Evolutionary conservation across 139 green algal species (phyloP).

Genomic region (Volvox africanus): DNA sequence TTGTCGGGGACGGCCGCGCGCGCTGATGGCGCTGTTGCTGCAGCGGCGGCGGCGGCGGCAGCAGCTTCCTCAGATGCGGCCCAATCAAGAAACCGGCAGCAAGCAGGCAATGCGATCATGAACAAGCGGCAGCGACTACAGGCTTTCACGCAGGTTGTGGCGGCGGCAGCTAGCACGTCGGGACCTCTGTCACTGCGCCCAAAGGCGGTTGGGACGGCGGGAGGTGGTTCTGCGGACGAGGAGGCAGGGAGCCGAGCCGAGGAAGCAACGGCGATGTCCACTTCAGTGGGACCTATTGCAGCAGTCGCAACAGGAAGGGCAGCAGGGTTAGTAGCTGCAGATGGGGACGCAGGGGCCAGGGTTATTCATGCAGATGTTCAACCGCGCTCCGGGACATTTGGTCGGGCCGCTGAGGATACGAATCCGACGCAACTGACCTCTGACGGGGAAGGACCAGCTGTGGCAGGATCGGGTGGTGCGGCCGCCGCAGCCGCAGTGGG

Average conservation of each 20-base stretch:
- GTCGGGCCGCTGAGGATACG: too few relatives aligned
- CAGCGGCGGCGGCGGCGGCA: not conserved
- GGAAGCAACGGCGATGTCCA: too few relatives aligned
- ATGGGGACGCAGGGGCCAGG: too few relatives aligned
- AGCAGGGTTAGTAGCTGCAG: too few relatives aligned
- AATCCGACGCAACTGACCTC: too few relatives aligned
- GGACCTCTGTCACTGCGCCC: not conserved
- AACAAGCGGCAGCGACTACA: not conserved
- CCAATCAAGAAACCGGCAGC: not conserved
- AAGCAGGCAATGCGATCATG: not conserved
- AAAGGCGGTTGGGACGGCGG: not conserved
- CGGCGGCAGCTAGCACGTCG: not conserved
- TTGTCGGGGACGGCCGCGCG: not conserved
- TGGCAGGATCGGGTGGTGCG: not conserved
- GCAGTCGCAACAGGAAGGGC: too few relatives aligned
- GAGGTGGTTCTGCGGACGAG: not conserved
- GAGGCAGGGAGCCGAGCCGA: not conserved
- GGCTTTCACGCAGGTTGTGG: slow-evolving; percentile 2
- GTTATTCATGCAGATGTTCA: too few relatives aligned
- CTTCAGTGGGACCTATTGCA: too few relatives aligned
- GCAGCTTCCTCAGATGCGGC: not conserved
- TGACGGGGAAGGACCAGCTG: too few relatives aligned
- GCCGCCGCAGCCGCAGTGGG: not conserved
- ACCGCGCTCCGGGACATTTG: too few relatives aligned
- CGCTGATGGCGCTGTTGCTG: not conserved